A percentile compares a stretch with the other conserved stretches of the same genome.
phyloP scores from a whole-genome alignment of 495 filamentous ascomycete species.

The Bathelium albidoporum region DNA sequence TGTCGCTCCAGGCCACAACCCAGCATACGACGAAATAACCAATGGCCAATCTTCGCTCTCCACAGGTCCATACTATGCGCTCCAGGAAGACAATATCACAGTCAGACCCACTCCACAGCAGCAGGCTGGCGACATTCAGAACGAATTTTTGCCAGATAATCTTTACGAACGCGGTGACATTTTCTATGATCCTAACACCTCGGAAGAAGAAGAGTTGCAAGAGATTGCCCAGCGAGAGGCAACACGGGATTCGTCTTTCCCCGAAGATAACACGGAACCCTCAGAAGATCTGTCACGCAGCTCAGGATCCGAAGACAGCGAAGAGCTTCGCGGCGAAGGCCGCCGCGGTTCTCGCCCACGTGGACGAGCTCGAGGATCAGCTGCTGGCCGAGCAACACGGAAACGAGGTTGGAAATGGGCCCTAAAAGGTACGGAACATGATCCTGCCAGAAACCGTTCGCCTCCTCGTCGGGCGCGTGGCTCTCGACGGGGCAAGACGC shows the following conservation, averaged over 20 bases:
- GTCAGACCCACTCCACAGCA: neutral
- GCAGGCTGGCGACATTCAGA: neutral
- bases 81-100: neutral
- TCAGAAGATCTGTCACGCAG: neutral
- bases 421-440: slow-evolving; percentile 11
- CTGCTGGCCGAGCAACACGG: neutral
- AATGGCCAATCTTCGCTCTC: neutral
- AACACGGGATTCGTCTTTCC: neutral
- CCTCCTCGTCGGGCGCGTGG: too few relatives aligned
- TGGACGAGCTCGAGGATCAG: neutral
- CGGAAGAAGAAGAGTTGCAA: neutral
- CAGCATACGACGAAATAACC: neutral
- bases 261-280: neutral
- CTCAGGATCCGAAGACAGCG: neutral
- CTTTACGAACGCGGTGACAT: neutral
- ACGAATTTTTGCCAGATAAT: neutral
- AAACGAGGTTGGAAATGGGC: slow-evolving; percentile 15
- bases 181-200: neutral
- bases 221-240: neutral
- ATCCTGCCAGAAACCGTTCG: neutral
- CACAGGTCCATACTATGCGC: neutral
- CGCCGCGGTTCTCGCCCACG: neutral
- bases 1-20: neutral
- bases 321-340: neutral
- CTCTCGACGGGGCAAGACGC: neutral